Base-by-base conservation (phyloP, 2,329 filamentous ascomycete genomes). In the Penicillium sp. region DNA sequence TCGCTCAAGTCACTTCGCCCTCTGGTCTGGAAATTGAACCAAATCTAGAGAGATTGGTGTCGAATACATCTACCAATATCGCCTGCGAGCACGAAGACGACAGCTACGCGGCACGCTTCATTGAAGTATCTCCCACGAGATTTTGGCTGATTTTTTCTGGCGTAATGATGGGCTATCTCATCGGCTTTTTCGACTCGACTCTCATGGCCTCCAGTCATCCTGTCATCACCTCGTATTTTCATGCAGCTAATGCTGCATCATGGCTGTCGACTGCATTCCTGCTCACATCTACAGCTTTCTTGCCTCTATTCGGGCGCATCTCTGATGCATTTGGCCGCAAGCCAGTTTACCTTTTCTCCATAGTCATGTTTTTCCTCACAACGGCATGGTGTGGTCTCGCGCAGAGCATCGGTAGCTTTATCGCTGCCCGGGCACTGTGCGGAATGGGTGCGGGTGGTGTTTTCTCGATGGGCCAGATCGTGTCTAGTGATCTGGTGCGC, bases 261-360 rank as follows among this genome's bases (percentile, higher is more conserved):
- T 94, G 89, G 89, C 78, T 93, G 4, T 90, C 88, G 1, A 93
- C 89, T 0, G 84, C 87, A 0, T 93, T 91, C 59, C 72, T 93
- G 33, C 78, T 94, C 34, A 90, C 89, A 0, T 88, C 84, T 4
- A 91, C 88, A 1, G 84, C 86, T 23, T 86, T 90, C 52, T 86
- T 91, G 70, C 88, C 89, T 0, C 74, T 93, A 1, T 82, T 89
- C 58, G 89, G 88, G 3, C 81, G 89, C 2, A 68, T 91, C 1
- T 90, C 87, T 1, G 89, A 93, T 70, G 85, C 86, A 0, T 73
- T 91, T 53, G 88, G 89, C 10, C 77, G 88, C 42, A 88, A 85
- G 59, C 78, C 80, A 18, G 78, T 88, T 0, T 90, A 89, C 60
- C 70, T 91, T 3, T 78, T 81, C 34, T 81, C 82, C 0, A 77